Base-by-base conservation (phyloP, 371 early-diverging fungal species). In the Apophysomyces elegans region DNA sequence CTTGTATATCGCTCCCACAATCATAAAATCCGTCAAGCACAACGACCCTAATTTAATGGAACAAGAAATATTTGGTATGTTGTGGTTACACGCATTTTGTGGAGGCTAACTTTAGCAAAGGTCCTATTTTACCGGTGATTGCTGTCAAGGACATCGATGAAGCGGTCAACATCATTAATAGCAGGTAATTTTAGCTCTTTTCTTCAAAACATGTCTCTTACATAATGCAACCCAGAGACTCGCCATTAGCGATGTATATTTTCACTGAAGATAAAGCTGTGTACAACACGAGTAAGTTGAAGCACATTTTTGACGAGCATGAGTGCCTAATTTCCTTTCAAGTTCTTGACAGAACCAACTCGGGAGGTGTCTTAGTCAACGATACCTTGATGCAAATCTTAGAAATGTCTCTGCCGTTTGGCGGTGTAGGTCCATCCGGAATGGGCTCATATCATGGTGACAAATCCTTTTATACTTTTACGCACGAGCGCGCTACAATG, bases 351-450 rank as follows among this genome's bases (percentile, higher is more conserved):
- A 67, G 74, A 14, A 90, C 91, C 8, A 80, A 81, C 50, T 90
- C 93, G 11, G 96, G 95, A 26, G 80, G 78, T 59, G 87, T 79
- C 5, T 61, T 82, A 12, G 82, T 91, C 64, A 95, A 96, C 74
- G 95, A 95, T 69, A 78, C 86, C 6, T 62, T 92, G 67, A 76
- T 91, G 76, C 81, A 84, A 32, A 74, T 72, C 16, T 69, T 75
- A 66, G 83, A 83, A 59, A 59, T 72, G 6, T 69, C 77, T 45
- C 63, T 91, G 54, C 96, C 97, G 13, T 95, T 95, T 76, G 95
- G 95, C 41, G 97, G 96, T 18, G 85, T 91, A 8, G 96, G 96
- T 0, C 76, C 86, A 2, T 90, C 91, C n/a, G 97, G 97, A 13
- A 54, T 62, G 62, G 47, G 46, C 60, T 70, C 75, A 39, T 96